Percentiles rank a stretch among this genome's conserved stretches.
phyloP scores from a whole-genome alignment of 371 early-diverging fungal species.

The Mortierella sp. region DNA sequence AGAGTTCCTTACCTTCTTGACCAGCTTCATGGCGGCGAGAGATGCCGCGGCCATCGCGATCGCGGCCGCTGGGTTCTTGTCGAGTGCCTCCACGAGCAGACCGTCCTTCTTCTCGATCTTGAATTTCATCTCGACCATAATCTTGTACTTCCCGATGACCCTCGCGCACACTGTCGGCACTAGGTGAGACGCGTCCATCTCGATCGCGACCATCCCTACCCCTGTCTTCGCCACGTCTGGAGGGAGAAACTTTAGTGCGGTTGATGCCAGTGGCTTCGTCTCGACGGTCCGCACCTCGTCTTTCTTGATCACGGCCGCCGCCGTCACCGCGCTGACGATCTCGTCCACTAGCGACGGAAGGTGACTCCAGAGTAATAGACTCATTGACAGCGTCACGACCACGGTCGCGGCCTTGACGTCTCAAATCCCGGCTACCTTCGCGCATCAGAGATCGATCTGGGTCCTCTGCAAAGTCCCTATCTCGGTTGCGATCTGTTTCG shows the following conservation, averaged over 20 bases:
- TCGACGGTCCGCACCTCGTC: slow-evolving; percentile 28
- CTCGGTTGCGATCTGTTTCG: slow-evolving; percentile 3
- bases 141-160: slow-evolving; percentile 27
- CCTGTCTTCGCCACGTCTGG: slow-evolving; percentile 25
- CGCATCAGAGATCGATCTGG: slow-evolving; percentile 4
- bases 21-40: slow-evolving; percentile 33
- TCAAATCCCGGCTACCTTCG: slow-evolving; percentile 16
- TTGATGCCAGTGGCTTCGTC: slow-evolving; percentile 13
- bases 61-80: slow-evolving; percentile 13
- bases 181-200: slow-evolving; percentile 11
- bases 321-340: slow-evolving; percentile 27
- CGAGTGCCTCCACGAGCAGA: slow-evolving; percentile 12
- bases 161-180: slow-evolving; percentile 19
- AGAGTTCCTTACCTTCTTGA: slow-evolving; percentile 22
- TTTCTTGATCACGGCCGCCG: slow-evolving; percentile 25
- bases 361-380: background rate
- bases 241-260: slow-evolving; percentile 20
- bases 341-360: slow-evolving; percentile 7
- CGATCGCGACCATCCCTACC: slow-evolving; percentile 19
- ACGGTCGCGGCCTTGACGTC: slow-evolving; percentile 28
- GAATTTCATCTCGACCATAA: slow-evolving; percentile 16
- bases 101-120: slow-evolving; percentile 18
- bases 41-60: slow-evolving; percentile 27
- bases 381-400: slow-evolving; percentile 21
- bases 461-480: background rate